Conservation (phyloP, 805 yeast genomes). For the Trichomonascus vanleenenianus region DNA sequence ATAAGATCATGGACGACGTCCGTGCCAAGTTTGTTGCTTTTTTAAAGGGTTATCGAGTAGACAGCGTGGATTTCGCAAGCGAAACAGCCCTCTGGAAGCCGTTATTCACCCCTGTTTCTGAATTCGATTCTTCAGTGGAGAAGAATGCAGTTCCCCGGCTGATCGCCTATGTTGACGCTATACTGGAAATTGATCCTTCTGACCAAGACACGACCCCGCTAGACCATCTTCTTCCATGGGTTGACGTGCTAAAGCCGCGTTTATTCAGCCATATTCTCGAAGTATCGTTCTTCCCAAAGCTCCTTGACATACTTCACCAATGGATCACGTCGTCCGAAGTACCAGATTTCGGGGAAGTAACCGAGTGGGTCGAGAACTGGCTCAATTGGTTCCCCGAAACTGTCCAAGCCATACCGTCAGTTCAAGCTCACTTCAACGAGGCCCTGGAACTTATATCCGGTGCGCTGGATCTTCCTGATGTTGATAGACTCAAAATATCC, state of each 20-base stretch:
- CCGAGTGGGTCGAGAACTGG: slow-evolving; percentile 30
- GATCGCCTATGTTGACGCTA: slow-evolving; percentile 11
- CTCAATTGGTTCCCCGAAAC: slow-evolving; percentile 20
- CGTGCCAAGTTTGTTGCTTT: slow-evolving; percentile 18
- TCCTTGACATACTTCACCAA: slow-evolving; percentile 25
- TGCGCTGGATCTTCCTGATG: slow-evolving; percentile 21
- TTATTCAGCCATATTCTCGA: slow-evolving; percentile 25
- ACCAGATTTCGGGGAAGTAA: slow-evolving; percentile 21
- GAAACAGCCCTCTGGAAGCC: slow-evolving; percentile 13
- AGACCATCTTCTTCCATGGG: slow-evolving; percentile 22
- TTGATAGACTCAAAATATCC: background rate
- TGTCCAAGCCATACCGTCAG: slow-evolving; percentile 8
- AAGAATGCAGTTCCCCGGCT: slow-evolving; percentile 13
- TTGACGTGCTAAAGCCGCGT: slow-evolving; percentile 14
- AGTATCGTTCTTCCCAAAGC: slow-evolving; percentile 34
- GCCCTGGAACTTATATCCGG: slow-evolving; percentile 29
- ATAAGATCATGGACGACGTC: slow-evolving; percentile 19
- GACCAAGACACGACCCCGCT: slow-evolving; percentile 18
- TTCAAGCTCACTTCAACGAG: slow-evolving; percentile 13
- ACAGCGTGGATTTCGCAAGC: slow-evolving; percentile 7
- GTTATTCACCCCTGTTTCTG: slow-evolving; percentile 11
- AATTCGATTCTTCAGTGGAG: slow-evolving; percentile 10
- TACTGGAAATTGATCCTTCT: slow-evolving; percentile 25
- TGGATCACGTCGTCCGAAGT: slow-evolving; percentile 23
- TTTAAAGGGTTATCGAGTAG: slow-evolving; percentile 10